These are phyloP conservation scores for Zizania palustris DNA, from an alignment of 202 grass and related monocot genomes.

Conservation along the genomic window DNA sequence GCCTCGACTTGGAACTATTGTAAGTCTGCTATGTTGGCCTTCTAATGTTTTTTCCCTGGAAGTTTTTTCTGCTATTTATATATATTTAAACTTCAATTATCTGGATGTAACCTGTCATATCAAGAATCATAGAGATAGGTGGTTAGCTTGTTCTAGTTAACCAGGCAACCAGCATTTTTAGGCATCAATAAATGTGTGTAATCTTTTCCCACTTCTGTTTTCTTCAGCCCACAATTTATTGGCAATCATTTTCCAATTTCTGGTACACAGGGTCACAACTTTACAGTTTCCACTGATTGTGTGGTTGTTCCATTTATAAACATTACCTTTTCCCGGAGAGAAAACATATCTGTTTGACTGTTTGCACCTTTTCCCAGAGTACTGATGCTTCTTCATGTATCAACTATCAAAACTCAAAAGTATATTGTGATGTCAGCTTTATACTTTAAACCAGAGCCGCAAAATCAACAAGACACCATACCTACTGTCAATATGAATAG, in stretches of 20 bases:
- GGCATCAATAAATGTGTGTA: neutral
- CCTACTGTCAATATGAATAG: neutral
- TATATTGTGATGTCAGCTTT: neutral
- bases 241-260: constrained; percentile 6
- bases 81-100: constrained; percentile 1
- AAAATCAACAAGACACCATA: neutral
- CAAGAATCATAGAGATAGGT: neutral
- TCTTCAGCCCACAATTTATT: neutral
- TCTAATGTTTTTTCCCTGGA: constrained; percentile 1
- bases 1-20: constrained; percentile 84
- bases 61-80: neutral
- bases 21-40: constrained; percentile 32
- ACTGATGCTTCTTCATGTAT: neutral
- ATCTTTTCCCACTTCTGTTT: neutral
- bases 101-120: constrained; percentile 15
- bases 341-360: neutral
- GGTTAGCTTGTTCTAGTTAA: constrained; percentile 1
- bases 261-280: neutral
- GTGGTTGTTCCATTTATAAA: neutral
- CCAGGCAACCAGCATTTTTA: neutral
- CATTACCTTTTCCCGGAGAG: neutral
- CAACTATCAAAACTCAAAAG: neutral
- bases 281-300: neutral
- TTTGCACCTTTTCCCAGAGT: neutral
- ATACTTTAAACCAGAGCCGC: neutral